Percentiles rank a stretch among this genome's conserved stretches.
phyloP scores from a whole-genome alignment of 176 grass and related monocot species.

The Hsuehochloa calcarea region DNA sequence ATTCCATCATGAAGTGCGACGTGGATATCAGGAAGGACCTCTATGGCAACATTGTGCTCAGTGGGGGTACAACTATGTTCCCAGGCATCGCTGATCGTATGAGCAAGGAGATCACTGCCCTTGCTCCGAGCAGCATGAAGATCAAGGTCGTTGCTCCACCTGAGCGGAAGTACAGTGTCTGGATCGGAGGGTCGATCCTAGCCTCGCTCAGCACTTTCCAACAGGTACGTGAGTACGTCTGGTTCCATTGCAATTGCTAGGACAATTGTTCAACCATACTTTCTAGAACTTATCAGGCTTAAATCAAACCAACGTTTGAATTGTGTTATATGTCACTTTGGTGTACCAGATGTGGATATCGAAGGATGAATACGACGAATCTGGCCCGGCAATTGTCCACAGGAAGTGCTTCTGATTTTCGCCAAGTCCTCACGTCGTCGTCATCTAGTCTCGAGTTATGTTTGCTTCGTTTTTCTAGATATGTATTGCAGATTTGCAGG shows the following conservation, averaged over 20 bases:
- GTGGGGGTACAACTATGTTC: constrained; percentile 86
- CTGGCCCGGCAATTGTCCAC: constrained; percentile 69
- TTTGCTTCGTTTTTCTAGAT: constrained; percentile 26
- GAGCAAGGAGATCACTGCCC: constrained; percentile 81
- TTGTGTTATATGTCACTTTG: not conserved
- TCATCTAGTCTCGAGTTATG: constrained; percentile 26
- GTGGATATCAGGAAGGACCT: constrained; percentile 84
- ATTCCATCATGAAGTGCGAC: constrained; percentile 93
- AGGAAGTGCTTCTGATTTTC: constrained; percentile 69
- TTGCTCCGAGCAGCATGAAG: constrained; percentile 73
- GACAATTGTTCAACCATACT: not conserved
- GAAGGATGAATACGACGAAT: constrained; percentile 71
- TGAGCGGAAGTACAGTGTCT: constrained; percentile 78
- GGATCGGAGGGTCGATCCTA: constrained; percentile 74
- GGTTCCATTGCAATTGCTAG: not conserved
- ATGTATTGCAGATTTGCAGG: constrained; percentile 48
- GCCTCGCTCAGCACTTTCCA: constrained; percentile 83
- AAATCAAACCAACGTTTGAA: not conserved
- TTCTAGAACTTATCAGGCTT: not conserved
- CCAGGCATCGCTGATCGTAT: constrained; percentile 76
- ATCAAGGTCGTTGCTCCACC: constrained; percentile 68
- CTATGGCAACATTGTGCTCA: constrained; percentile 78
- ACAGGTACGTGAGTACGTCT: constrained; percentile 52
- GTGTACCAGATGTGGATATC: constrained; percentile 71
- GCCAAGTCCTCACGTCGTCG: not conserved